Base-by-base conservation (phyloP, 177 flowering plant species). In the Vitis hybrid region DNA sequence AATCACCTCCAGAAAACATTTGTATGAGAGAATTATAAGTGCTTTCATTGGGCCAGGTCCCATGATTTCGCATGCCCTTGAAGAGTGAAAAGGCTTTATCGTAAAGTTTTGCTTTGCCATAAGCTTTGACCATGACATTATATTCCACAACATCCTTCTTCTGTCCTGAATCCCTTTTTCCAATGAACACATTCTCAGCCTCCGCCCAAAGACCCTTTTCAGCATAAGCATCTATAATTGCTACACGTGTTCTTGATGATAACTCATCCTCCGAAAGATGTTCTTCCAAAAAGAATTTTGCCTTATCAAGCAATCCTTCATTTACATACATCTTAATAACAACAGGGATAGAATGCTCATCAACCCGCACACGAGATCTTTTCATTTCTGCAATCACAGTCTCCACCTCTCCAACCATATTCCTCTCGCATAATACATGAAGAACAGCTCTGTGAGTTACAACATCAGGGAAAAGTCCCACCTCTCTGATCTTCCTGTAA, bases 41-140 rank as follows among this genome's bases (percentile, higher is more conserved):
- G 81, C 93, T 87, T 68, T 89, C 85, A 75, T 91, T 93, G 11
- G 98, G 98, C 97, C 97, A 95, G 22, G 85, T 87, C 49, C 98
- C 97, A 62, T 78, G 82, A 68, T 84, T 86, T 80, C 82, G 90
- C 98, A 95, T 95, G 77, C 73, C 73, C 75, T 79, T 83, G 72
- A 92, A 90, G 65, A 92, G 83, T 17, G 87, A 83, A 49, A 88
- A 73, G 17, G 98, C 97, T 81, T 86, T 85, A 66, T 95, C 91
- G 75, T 91, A 89, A 3, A 88, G 88, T 66, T 86, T 82, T 62
- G 89, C 90, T 70, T 69, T 90, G 53, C 98, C 97, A 79, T 91
- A 91, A 65, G 95, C 97, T 80, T 95, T 92, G 55, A 92, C 77
- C 98, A 95, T 90, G 22, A 92, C 91, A 84, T 92, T 92, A 59